Conservation (phyloP, 2,329 filamentous ascomycete genomes). For the Alternaria longipes region DNA sequence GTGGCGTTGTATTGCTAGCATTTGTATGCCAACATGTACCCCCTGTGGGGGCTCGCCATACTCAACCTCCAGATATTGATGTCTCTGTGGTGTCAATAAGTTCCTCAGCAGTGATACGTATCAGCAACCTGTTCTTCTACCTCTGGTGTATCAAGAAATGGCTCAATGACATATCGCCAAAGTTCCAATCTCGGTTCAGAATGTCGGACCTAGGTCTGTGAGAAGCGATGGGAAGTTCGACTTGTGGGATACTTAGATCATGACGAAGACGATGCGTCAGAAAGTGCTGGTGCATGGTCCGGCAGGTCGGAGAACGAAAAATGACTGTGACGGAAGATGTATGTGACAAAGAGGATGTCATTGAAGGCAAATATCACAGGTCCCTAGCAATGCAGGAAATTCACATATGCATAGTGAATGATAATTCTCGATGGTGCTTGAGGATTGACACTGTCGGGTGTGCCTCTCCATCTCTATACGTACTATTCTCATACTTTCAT, state of each 20-base stretch:
- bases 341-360: background rate
- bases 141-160: background rate
- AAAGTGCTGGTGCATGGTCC: background rate
- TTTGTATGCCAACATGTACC: background rate
- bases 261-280: background rate
- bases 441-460: background rate
- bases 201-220: background rate
- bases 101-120: background rate
- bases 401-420: background rate
- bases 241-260: background rate
- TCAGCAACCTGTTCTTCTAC: background rate
- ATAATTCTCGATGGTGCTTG: background rate
- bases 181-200: background rate
- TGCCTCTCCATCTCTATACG: background rate
- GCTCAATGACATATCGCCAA: background rate
- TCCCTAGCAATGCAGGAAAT: background rate
- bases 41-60: conserved; percentile 2
- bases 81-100: background rate
- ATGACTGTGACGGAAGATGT: background rate
- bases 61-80: background rate
- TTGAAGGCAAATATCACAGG: background rate
- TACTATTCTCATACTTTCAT: background rate
- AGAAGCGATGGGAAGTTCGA: background rate
- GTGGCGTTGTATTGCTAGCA: conserved; percentile 1
- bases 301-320: background rate